Percentiles rank a stretch among this genome's conserved stretches.
These are phyloP conservation scores for Melastoma malabathricum DNA, from an alignment of 345 rosid genomes.

Conservation along the genomic window DNA sequence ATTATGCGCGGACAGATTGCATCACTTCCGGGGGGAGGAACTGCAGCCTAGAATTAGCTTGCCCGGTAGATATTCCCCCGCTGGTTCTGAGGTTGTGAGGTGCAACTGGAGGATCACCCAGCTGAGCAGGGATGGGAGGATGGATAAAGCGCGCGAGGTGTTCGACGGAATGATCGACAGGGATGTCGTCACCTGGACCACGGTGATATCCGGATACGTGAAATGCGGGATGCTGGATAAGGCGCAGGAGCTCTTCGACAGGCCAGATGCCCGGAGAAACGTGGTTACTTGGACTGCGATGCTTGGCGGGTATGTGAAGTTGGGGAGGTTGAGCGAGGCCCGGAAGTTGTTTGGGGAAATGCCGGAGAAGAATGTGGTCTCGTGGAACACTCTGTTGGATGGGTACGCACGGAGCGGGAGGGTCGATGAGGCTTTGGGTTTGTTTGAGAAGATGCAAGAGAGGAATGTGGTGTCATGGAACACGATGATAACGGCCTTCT, in stretches of 20 bases:
- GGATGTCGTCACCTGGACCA: conserved; percentile 61
- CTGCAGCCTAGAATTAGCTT: conserved; percentile 6
- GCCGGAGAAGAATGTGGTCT: conserved; percentile 52
- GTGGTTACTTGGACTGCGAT: conserved; percentile 75
- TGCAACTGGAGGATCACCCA: conserved; percentile 36
- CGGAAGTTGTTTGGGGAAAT: conserved; percentile 46
- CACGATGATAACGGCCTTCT: conserved; percentile 32
- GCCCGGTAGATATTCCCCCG: conserved; percentile 13
- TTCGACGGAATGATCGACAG: conserved; percentile 49
- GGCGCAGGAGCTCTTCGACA: conserved; percentile 44
- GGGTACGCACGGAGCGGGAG: conserved; percentile 39
- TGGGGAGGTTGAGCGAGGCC: conserved; percentile 31
- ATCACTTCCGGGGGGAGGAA: conserved; percentile 3
- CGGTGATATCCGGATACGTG: conserved; percentile 44
- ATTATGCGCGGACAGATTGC: not conserved
- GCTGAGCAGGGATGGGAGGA: conserved; percentile 31
- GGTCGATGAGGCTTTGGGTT: conserved; percentile 25
- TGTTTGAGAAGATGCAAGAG: conserved; percentile 51
- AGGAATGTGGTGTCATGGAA: conserved; percentile 63
- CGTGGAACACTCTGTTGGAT: conserved; percentile 70
- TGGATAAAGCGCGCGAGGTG: conserved; percentile 40
- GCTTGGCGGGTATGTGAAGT: conserved; percentile 45
- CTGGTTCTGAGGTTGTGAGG: conserved; percentile 19
- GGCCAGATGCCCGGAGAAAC: conserved; percentile 40
- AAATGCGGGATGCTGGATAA: conserved; percentile 40